Base-by-base conservation (phyloP, 75 land plant genomes). In the Selaginella moellendorffii region DNA sequence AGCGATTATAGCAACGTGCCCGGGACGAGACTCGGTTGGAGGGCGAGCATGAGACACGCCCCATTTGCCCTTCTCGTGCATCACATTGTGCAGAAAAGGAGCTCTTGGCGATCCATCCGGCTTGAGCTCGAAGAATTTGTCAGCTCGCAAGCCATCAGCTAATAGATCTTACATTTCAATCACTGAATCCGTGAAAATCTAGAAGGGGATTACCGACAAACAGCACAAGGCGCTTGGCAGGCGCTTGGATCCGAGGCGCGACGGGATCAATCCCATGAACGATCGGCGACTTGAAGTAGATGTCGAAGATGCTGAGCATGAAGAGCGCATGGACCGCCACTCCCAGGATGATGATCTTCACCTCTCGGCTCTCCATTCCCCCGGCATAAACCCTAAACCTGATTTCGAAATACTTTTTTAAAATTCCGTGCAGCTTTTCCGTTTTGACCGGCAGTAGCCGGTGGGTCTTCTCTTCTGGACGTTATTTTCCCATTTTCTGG, bases 241-340 rank as follows among this genome's bases (percentile, higher is more conserved):
- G 97, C 1, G 88, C 67, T 22, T 27, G 20, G 67, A 83, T 79
- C 19, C 88, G 79, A 25, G 78, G 97, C 0, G 71, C 56, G 53
- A 85, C 93, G 0, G 84, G 89, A 27, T 81, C 82, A 85, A 91
- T 91, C 65, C 97, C 97, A 56, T 85, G 88, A 60, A 91, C 97
- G 53, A 91, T 91, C 5, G 89, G 93, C 53, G 84, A 76, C 84
- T 91, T 91, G 86, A 91, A 91, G 73, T 91, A 91, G 74, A 91
- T 91, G 71, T 91, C 97, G 74, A 91, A 91, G 54, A 91, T 91
- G 71, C 95, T 91, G 53, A 91, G 77, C 97, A 91, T 91, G 83
- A 85, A 91, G 24, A 85, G 80, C 0, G 97, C 88, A 69, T 91
- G 97, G 1, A 91, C 80, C 12, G 74, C 65, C 25, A 91, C 64